Evolutionary conservation across 2,329 filamentous ascomycete genomes (phyloP).

Genomic region (Alternaria tenuissima): DNA sequence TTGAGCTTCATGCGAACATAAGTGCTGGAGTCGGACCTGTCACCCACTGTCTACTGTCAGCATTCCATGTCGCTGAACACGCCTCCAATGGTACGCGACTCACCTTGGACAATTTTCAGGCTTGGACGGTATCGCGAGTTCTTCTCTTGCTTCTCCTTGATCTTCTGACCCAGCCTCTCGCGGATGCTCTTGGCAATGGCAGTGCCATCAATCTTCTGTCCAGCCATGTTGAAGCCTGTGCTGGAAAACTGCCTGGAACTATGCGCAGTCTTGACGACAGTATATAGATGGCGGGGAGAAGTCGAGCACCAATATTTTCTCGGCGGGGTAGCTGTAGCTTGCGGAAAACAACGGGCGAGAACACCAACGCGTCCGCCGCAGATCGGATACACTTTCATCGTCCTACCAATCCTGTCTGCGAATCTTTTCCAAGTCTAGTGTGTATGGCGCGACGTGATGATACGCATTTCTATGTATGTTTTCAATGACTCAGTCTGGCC

Average conservation of each 20-base stretch:
- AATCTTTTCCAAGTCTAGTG: slow-evolving; percentile 39
- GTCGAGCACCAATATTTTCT: slow-evolving; percentile 36
- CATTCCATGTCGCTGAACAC: background rate
- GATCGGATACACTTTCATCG: slow-evolving; percentile 43
- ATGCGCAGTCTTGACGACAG: slow-evolving; percentile 17
- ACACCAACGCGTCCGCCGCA: slow-evolving; percentile 39
- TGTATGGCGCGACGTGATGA: slow-evolving; percentile 24
- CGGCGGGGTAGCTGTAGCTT: slow-evolving; percentile 43
- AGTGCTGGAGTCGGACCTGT: slow-evolving; percentile 91
- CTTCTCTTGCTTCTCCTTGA: slow-evolving; percentile 78
- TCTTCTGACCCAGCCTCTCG: slow-evolving; percentile 79
- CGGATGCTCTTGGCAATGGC: slow-evolving; percentile 93
- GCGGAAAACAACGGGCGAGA: slow-evolving; percentile 40
- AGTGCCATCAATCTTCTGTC: slow-evolving; percentile 92
- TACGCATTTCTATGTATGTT: slow-evolving; percentile 19
- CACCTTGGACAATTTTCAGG: slow-evolving; percentile 94
- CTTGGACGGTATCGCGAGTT: slow-evolving; percentile 90
- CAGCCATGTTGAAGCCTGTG: slow-evolving; percentile 75
- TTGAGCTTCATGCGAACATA: slow-evolving; percentile 99
- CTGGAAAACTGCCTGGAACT: slow-evolving; percentile 55
- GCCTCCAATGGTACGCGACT: slow-evolving; percentile 35
- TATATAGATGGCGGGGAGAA: slow-evolving; percentile 30
- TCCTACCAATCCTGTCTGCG: slow-evolving; percentile 28
- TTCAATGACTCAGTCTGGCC: slow-evolving; percentile 29
- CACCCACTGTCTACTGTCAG: slow-evolving; percentile 71